Evolutionary conservation across 495 filamentous ascomycete genomes (phyloP).

Genomic region (Daldinia grandis): DNA sequence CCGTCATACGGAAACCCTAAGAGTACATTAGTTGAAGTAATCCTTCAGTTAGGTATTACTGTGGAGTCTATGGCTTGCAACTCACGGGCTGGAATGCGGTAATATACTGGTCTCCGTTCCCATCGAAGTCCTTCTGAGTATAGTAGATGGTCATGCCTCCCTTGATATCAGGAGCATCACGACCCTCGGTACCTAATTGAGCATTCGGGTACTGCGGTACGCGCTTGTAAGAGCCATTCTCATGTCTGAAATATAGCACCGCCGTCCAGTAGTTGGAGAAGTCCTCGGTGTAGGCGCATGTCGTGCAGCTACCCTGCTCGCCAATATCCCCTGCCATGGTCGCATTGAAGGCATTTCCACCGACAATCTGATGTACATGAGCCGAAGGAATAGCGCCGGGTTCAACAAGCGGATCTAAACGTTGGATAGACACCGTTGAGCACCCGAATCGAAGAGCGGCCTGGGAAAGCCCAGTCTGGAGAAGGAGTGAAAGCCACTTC

Average conservation of each 20-base stretch:
- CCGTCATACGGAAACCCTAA: conserved; percentile 64
- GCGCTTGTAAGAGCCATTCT: conserved; percentile 60
- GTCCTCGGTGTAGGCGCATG: conserved; percentile 56
- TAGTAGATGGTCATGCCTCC: conserved; percentile 65
- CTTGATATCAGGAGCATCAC: conserved; percentile 53
- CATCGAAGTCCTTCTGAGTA: conserved; percentile 55
- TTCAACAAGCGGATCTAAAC: conserved; percentile 58
- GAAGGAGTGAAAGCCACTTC: conserved; percentile 19
- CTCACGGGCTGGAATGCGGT: conserved; percentile 58
- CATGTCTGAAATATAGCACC: conserved; percentile 59
- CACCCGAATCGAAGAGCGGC: conserved; percentile 59
- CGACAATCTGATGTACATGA: conserved; percentile 60
- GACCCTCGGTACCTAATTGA: conserved; percentile 45
- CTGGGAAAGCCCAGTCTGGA: conserved; percentile 37
- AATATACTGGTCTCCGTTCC: conserved; percentile 54
- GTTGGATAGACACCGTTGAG: conserved; percentile 56
- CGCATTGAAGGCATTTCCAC: conserved; percentile 60
- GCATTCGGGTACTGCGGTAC: conserved; percentile 57
- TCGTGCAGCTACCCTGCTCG: conserved; percentile 54
- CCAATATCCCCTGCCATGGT: conserved; percentile 58
- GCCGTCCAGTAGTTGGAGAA: conserved; percentile 62
- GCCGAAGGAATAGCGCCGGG: conserved; percentile 54
- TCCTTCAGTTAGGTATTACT: neutral
- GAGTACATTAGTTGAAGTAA: conserved; percentile 8
- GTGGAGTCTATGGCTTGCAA: neutral